Conservation (phyloP, 495 filamentous ascomycete species). For the Podospora tetraspora region DNA sequence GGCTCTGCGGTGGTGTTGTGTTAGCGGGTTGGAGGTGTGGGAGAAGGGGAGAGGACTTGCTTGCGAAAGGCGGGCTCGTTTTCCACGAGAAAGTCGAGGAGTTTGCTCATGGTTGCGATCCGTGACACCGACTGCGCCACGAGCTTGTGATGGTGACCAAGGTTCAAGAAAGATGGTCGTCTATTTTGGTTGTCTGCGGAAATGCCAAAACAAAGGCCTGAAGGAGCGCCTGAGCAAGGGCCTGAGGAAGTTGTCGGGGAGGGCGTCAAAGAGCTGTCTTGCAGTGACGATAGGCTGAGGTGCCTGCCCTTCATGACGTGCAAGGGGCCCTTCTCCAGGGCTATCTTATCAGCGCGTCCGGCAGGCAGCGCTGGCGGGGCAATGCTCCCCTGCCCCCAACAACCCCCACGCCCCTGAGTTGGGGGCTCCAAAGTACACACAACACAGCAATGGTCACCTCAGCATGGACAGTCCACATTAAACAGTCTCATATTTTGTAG, state of each 20-base stretch:
- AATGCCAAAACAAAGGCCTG: not conserved
- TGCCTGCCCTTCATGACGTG: slow-evolving; percentile 7
- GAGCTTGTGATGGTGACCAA: not conserved
- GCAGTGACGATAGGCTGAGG: not conserved
- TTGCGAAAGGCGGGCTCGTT: slow-evolving; percentile 43
- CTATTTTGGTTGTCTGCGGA: not conserved
- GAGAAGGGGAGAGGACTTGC: slow-evolving; percentile 21
- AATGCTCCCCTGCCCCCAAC: not conserved
- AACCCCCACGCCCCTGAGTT: not conserved
- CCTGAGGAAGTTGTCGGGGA: not conserved
- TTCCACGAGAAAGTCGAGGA: slow-evolving; percentile 43
- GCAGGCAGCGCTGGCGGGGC: not conserved
- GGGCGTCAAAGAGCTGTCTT: not conserved
- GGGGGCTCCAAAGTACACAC: not conserved
- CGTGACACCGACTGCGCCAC: not conserved
- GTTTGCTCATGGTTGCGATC: slow-evolving; percentile 16
- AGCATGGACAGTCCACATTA: not conserved
- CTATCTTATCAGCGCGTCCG: slow-evolving; percentile 14
- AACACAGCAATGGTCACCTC: not conserved
- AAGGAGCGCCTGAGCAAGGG: not conserved
- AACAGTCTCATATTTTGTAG: not conserved
- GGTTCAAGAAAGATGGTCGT: not conserved
- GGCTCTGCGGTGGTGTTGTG: slow-evolving; percentile 44
- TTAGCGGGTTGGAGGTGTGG: slow-evolving; percentile 2
- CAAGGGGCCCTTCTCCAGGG: slow-evolving; percentile 3